Evolutionary conservation across 2,329 filamentous ascomycete species (phyloP), one percentile per base, ranked within the genome.

Genomic region (Xylariaceae sp.): DNA sequence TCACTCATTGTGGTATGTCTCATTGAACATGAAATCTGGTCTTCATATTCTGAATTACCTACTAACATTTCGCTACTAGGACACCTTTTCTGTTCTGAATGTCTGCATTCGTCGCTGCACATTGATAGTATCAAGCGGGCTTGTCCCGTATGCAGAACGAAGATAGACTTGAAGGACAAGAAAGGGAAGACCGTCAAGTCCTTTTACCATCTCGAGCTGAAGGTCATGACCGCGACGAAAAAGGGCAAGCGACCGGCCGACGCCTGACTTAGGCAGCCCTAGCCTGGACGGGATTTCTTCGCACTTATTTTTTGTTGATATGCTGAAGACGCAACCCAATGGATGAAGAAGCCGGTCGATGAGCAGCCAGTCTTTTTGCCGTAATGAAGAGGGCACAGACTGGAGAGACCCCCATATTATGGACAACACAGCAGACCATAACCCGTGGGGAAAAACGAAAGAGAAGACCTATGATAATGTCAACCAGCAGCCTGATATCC

Each of bases 1-100:
- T 87, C 51, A 88, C 85, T 2, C 82, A 87, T 71, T 88, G 85
- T 71, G 85, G 85, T 88, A 82, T 64, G 83, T 75, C 55, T 34
- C 5, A 39, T 4, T n/a, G 41, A 45, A n/a, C 13, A 4, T 4
- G 11, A 34, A 34, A 47, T 35, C 37, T 49, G 45, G 34, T 41
- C 37, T 45, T 53, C 47, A 51, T 44, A 35, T 6, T 51, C n/a
- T 44, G 49, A 37, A 34, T n/a, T 11, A 6, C 39, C 30, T 8
- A 17, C 60, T 62, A 4, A 64, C 44, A 9, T 45, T 34, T 51
- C 30, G 9, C 37, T 54, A 0, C 11, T 47, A 87, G 85, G 85
- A 8, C 85, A 88, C 66, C 73, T 88, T 2, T 88, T 86, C 69
- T 88, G 85, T 63, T 80, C 81, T 51, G 78, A 81, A 58, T 88